phyloP scores from a whole-genome alignment of 208 protist genomes.

The Trypanosoma lewisi region DNA sequence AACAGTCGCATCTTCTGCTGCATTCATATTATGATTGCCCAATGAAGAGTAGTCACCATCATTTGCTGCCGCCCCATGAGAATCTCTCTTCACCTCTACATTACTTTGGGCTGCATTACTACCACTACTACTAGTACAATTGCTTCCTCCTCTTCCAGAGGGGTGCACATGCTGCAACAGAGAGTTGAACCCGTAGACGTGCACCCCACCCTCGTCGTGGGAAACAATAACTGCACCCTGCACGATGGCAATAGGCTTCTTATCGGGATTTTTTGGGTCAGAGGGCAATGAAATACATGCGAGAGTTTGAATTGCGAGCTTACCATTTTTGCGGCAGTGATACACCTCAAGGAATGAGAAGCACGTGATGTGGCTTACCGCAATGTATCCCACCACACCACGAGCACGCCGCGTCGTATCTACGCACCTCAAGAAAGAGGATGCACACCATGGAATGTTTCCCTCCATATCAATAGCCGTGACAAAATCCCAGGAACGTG shows the following conservation, averaged over 20 bases:
- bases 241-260: conserved; percentile 77
- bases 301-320: conserved; percentile 36
- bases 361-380: conserved; percentile 65
- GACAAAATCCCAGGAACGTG: conserved; percentile 50
- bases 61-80: too few species aligned
- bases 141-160: not conserved
- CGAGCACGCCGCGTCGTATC: conserved; percentile 16
- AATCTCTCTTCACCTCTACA: not conserved
- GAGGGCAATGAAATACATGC: conserved; percentile 56
- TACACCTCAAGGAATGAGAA: conserved; percentile 61
- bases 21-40: not conserved
- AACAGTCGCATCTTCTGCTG: not conserved
- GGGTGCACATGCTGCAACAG: conserved; percentile 28
- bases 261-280: conserved; percentile 73
- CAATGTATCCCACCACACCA: conserved; percentile 56
- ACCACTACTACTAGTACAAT: too few species aligned
- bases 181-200: conserved; percentile 42
- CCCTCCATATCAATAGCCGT: conserved; percentile 58
- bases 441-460: conserved; percentile 83
- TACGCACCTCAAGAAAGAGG: conserved; percentile 50
- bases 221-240: conserved; percentile 61
- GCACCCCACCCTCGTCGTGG: conserved; percentile 66
- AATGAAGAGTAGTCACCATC: not conserved
- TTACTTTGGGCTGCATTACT: too few species aligned
- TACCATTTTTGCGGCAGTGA: conserved; percentile 12